These are phyloP conservation scores for Euphorbia pulcherrima DNA, from an alignment of 345 rosid genomes.

Conservation along the genomic window DNA sequence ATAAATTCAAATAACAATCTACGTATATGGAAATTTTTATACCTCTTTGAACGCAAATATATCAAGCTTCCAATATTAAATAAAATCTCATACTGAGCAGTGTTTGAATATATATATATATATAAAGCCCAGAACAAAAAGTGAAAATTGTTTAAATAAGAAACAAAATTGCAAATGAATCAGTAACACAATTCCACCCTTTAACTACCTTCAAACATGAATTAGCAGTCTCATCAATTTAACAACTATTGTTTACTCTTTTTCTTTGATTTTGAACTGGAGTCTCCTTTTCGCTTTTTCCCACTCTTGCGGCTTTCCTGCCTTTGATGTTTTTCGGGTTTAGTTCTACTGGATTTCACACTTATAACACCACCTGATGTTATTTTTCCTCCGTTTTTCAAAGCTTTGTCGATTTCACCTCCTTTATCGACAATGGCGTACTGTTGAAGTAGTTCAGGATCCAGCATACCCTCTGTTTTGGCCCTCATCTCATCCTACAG, in stretches of 20 bases:
- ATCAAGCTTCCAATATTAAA: no score
- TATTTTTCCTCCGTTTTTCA: conserved; percentile 52
- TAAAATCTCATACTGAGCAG: no score
- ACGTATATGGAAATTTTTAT: no score
- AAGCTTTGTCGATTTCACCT: conserved; percentile 59
- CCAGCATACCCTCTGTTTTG: conserved; percentile 47
- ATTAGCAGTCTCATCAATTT: neutral
- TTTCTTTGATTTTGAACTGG: conserved; percentile 43
- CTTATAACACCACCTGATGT: conserved; percentile 57
- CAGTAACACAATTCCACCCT: neutral
- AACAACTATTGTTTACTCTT: conserved; percentile 44
- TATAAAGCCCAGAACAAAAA: no score
- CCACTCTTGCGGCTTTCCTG: conserved; percentile 36
- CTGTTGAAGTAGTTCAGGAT: conserved; percentile 63
- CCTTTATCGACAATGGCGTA: conserved; percentile 60
- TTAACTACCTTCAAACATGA: neutral
- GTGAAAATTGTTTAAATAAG: no score
- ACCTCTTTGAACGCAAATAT: no score
- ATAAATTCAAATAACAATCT: no score
- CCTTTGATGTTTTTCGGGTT: conserved; percentile 39
- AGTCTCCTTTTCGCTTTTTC: conserved; percentile 55
- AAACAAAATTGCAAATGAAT: neutral
- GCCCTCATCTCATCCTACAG: conserved; percentile 63
- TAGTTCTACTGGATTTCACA: conserved; percentile 48
- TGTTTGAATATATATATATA: no score